phyloP scores from a whole-genome alignment of 2,329 filamentous ascomycete species.

The Aspergillus sp. region DNA sequence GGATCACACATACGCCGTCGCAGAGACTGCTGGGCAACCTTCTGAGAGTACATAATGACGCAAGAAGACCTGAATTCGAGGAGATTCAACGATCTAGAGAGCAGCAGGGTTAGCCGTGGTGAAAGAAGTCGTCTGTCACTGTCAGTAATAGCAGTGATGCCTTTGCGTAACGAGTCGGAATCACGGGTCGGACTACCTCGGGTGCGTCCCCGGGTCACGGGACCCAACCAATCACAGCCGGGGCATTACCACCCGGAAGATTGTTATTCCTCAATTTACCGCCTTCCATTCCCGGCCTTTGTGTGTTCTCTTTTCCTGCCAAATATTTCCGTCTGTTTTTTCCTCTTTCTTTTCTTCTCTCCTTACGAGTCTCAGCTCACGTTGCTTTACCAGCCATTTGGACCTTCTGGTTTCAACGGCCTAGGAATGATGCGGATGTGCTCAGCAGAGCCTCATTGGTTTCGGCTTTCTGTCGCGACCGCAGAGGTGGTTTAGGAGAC shows the following conservation, averaged over 20 bases:
- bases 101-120: conserved; percentile 1
- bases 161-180: conserved; percentile 27
- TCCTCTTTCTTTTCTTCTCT: conserved; percentile 15
- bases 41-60: conserved; percentile 40
- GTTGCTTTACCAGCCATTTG: conserved; percentile 23
- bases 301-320: conserved; percentile 14
- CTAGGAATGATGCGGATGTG: conserved; percentile 34
- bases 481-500: conserved; percentile 29
- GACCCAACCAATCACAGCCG: conserved; percentile 29
- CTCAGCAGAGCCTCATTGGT: conserved; percentile 31
- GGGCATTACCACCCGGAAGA: conserved; percentile 30
- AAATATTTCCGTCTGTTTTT: conserved; percentile 7
- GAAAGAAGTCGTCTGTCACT: conserved; percentile 8
- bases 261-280: conserved; percentile 23
- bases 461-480: conserved; percentile 40
- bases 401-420: neutral
- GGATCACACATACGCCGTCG: conserved; percentile 38
- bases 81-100: conserved; percentile 2
- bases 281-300: conserved; percentile 6
- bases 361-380: conserved; percentile 34
- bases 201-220: conserved; percentile 28
- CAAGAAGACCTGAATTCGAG: conserved; percentile 3
- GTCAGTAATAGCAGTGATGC: conserved; percentile 5
- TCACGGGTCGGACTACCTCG: conserved; percentile 34
- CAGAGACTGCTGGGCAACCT: conserved; percentile 40